Evolutionary conservation across 768 basidiomycete genomes (phyloP).

Genomic region (Termitomyces sp.): DNA sequence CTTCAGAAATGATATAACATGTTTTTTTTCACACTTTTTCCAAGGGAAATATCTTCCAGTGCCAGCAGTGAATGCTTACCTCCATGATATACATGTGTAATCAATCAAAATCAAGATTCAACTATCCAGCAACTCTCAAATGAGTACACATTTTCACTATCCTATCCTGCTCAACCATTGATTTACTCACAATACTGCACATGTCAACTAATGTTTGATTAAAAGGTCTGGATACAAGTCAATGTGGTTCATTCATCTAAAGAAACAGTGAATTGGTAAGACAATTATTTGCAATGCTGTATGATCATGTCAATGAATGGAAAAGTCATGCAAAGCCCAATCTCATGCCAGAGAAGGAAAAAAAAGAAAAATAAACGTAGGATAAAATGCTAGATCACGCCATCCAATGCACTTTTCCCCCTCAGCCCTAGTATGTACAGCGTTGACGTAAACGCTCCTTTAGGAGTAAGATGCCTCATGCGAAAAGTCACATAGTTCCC

Average conservation of each 20-base stretch:
- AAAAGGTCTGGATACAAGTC: too few species aligned
- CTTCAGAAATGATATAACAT: too few species aligned
- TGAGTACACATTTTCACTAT: too few species aligned
- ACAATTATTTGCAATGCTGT: constrained; percentile 1
- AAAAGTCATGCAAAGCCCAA: constrained; percentile 1
- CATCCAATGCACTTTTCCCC: not conserved
- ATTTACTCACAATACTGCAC: too few species aligned
- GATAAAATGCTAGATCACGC: constrained; percentile 12
- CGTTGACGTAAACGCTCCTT: constrained; percentile 10
- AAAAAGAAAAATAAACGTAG: constrained; percentile 7
- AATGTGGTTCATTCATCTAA: not conserved
- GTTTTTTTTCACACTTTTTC: too few species aligned
- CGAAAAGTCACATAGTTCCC: constrained; percentile 83
- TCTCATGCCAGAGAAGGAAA: not conserved
- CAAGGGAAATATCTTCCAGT: too few species aligned
- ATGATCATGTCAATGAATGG: not conserved
- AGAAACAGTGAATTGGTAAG: not conserved
- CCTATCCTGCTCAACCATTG: too few species aligned
- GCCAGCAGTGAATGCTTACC: too few species aligned
- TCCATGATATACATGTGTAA: too few species aligned
- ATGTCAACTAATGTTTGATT: too few species aligned
- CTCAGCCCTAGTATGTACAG: not conserved
- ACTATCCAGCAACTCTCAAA: too few species aligned
- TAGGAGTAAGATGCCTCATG: constrained; percentile 45
- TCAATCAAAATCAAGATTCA: too few species aligned